phyloP scores from a whole-genome alignment of 352 stramenopile species.

The Phytophthora idaei region DNA sequence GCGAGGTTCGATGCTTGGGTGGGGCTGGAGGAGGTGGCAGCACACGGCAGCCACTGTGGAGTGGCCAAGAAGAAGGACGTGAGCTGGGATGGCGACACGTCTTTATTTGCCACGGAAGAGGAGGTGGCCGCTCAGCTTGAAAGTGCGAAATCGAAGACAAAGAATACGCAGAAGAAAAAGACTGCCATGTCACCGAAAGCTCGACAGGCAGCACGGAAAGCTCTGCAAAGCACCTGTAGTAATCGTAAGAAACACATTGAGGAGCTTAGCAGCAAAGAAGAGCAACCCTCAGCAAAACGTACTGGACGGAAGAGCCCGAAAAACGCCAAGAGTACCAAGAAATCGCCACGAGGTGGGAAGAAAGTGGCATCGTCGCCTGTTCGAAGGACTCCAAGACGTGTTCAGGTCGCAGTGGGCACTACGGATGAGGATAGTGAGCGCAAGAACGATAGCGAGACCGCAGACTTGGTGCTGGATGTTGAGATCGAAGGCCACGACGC shows the following conservation, averaged over 20 bases:
- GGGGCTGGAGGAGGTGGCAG: slow-evolving; percentile 41
- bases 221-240: slow-evolving; percentile 9
- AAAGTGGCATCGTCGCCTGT: slow-evolving; percentile 12
- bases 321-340: slow-evolving; percentile 17
- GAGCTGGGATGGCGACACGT: slow-evolving; percentile 61
- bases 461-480: slow-evolving; percentile 69
- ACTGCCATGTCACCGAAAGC: slow-evolving; percentile 11
- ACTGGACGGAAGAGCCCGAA: slow-evolving; percentile 23
- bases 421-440: slow-evolving; percentile 58
- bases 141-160: slow-evolving; percentile 14
- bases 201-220: slow-evolving; percentile 20
- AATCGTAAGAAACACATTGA: slow-evolving; percentile 20
- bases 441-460: slow-evolving; percentile 40
- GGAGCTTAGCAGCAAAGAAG: slow-evolving; percentile 2
- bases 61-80: slow-evolving; percentile 32
- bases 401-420: slow-evolving; percentile 57
- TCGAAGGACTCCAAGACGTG: slow-evolving; percentile 24
- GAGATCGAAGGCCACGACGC: slow-evolving; percentile 41
- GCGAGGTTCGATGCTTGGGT: slow-evolving; percentile 74
- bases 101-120: slow-evolving; percentile 42
- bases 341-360: slow-evolving; percentile 22
- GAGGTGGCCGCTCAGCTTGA: slow-evolving; percentile 5
- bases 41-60: slow-evolving; percentile 58
- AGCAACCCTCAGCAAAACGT: slow-evolving; percentile 4
- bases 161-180: slow-evolving; percentile 15